phyloP scores from a whole-genome alignment of 768 basidiomycete genomes.

The Lactifluus subvellereus region DNA sequence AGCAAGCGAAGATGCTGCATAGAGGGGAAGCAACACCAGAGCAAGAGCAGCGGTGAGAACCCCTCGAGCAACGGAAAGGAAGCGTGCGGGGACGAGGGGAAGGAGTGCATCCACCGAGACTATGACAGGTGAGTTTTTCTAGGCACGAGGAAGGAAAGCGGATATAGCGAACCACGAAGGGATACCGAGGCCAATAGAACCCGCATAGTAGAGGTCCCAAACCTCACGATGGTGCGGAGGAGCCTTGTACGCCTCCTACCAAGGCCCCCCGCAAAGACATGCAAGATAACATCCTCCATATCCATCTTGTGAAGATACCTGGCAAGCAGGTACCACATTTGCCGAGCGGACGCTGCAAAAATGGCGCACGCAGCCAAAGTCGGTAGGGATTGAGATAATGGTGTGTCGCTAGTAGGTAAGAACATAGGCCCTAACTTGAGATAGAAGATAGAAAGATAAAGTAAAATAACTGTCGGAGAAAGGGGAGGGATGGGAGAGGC shows the following conservation, averaged over 20 bases:
- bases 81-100: conserved; percentile 40
- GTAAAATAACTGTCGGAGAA: conserved; percentile 50
- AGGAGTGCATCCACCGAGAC: conserved; percentile 50
- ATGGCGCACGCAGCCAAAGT: conserved; percentile 48
- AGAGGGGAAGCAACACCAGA: conserved; percentile 44
- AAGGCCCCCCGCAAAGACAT: conserved; percentile 51
- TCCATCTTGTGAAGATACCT: conserved; percentile 61
- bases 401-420: conserved; percentile 42
- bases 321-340: conserved; percentile 74
- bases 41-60: conserved; percentile 40
- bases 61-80: conserved; percentile 34
- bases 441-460: conserved; percentile 64
- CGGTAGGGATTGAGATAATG: conserved; percentile 47
- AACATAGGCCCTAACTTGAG: conserved; percentile 67
- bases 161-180: conserved; percentile 50
- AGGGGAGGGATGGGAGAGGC: conserved; percentile 48
- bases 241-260: conserved; percentile 45
- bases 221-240: conserved; percentile 42
- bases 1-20: conserved; percentile 48
- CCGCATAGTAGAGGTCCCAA: conserved; percentile 41
- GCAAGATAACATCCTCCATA: conserved; percentile 58
- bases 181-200: conserved; percentile 55
- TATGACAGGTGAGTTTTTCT: conserved; percentile 29
- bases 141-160: conserved; percentile 4
- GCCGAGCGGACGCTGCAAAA: conserved; percentile 54